Base-by-base conservation (phyloP, 2,329 filamentous ascomycete genomes). In the Cercospora citrullina region DNA sequence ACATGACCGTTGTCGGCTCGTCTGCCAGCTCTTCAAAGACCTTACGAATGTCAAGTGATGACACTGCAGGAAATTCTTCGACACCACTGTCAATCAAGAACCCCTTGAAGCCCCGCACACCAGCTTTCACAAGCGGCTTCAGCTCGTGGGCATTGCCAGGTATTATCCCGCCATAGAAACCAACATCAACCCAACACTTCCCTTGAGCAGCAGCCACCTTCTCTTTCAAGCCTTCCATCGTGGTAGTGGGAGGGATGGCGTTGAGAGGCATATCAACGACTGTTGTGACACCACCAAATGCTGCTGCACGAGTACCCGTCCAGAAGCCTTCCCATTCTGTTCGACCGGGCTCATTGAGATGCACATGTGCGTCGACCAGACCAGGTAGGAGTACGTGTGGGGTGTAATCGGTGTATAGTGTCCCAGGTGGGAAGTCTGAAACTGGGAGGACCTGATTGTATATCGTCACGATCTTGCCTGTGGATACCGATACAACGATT, bases 311-410 rank as follows among this genome's bases (percentile, higher is more conserved):
- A 26, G 95, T 98, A 60, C 95, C 95, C 0, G 94, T 97, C 84
- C 90, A 91, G 84, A 99, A 99, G 10, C 95, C 95, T 78, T 99
- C 95, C 95, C 95, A 98, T 86, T 97, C 94, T 63, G 94, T 97
- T 66, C 95, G 88, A 51, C 95, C 95, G 0, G 95, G 95, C 82
- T 99, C 95, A 77, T 98, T 98, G 74, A 98, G 87, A 82, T 99
- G 95, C 42, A 99, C 95, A 79, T 99, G 95, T 39, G 95, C 94
- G 79, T 99, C 95, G 18, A 99, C 94, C 31, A 99, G 85, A 21
- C 95, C 95, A 0, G 95, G 95, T 36, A 98, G 85, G 45, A 99
- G 84, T 58, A 98, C 86, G 79, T 90, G 87, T 10, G 94, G 93
- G 23, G 91, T 92, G 81, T 97, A 89, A 83, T 99, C 90, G 73